Evolutionary conservation across 163 green algal species (phyloP).

Genomic region (Picocystis sp.): DNA sequence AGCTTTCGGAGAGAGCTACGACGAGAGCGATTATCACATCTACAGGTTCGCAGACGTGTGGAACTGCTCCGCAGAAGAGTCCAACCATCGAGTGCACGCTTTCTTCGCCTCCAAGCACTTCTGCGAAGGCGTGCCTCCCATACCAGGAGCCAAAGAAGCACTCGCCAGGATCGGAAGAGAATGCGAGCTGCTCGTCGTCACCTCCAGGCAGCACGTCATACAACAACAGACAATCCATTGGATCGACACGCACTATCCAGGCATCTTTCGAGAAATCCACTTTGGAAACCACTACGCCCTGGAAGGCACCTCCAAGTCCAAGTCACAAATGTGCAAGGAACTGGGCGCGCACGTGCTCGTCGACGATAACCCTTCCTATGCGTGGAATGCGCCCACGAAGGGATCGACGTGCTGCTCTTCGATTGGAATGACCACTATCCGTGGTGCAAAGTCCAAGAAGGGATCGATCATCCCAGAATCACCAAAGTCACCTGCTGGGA

Average conservation of each 20-base stretch:
- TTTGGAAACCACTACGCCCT: conserved; percentile 94
- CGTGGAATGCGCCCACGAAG: conserved; percentile 63
- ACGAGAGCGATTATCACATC: conserved; percentile 59
- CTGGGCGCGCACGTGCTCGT: conserved; percentile 64
- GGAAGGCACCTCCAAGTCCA: conserved; percentile 49
- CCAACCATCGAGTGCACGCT: conserved; percentile 70
- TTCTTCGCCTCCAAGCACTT: conserved; percentile 89
- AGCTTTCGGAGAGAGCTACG: conserved; percentile 47
- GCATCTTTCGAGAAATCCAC: conserved; percentile 51
- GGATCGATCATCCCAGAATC: not conserved
- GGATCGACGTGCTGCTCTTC: conserved; percentile 80
- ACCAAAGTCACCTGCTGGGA: no score
- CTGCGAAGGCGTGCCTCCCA: conserved; percentile 60
- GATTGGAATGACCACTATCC: conserved; percentile 75
- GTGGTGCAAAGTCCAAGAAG: conserved; percentile 53
- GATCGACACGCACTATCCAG: conserved; percentile 63
- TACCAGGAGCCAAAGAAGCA: conserved; percentile 63
- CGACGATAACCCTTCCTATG: conserved; percentile 87
- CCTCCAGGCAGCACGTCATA: conserved; percentile 77
- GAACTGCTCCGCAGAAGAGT: conserved; percentile 51
- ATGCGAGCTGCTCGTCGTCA: conserved; percentile 81
- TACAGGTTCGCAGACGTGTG: conserved; percentile 87
- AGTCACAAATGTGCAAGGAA: conserved; percentile 79
- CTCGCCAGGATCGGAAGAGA: conserved; percentile 39
- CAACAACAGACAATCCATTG: conserved; percentile 64